Conservation (phyloP, 2,329 filamentous ascomycete species). For the Graphilbum fragrans region DNA sequence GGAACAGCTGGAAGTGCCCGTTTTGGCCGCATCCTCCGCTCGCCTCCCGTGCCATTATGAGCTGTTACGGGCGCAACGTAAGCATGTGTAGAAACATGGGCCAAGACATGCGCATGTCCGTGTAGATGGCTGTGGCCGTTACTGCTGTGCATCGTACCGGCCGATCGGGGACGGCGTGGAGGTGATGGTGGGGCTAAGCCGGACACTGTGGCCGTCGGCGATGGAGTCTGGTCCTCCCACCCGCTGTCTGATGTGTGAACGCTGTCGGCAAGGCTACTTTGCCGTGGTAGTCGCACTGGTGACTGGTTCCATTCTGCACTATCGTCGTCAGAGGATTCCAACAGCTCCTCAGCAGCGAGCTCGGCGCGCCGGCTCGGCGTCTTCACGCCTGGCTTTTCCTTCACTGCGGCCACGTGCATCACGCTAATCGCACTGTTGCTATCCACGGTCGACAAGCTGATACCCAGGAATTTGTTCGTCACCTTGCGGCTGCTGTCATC, state of each 20-base stretch:
- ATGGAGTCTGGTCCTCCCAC: neutral
- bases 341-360: neutral
- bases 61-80: neutral
- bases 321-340: neutral
- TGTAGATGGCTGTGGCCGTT: neutral
- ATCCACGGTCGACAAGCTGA: constrained; percentile 53
- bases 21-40: constrained; percentile 19
- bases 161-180: neutral
- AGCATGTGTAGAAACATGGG: no score
- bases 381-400: constrained; percentile 70
- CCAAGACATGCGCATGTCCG: neutral
- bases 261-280: no score
- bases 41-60: no score
- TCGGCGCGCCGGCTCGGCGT: constrained; percentile 51
- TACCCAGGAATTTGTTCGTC: constrained; percentile 52
- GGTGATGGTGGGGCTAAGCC: neutral
- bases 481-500: constrained; percentile 22
- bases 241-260: no score
- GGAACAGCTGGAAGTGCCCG: constrained; percentile 42
- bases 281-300: neutral
- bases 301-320: neutral
- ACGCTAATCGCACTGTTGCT: constrained; percentile 66
- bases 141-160: neutral
- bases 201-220: neutral
- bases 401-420: constrained; percentile 64